Conservation (phyloP, 2,329 filamentous ascomycete species). For the Penicillium hesseltinei region DNA sequence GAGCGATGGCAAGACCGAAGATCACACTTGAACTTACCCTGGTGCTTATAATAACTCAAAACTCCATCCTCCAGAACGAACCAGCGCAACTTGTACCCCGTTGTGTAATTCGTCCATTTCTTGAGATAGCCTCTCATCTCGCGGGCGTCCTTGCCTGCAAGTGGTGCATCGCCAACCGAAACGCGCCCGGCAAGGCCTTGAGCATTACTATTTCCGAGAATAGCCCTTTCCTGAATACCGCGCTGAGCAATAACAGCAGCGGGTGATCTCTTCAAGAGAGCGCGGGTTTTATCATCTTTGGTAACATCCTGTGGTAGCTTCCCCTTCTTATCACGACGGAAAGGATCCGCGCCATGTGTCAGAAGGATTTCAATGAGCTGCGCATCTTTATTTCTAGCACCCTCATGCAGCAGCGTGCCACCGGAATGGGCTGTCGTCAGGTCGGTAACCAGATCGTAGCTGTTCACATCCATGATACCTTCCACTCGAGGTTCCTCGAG, state of each 20-base stretch:
- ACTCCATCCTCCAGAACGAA: conserved; percentile 98
- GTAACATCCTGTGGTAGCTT: conserved; percentile 96
- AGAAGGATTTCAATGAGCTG: conserved; percentile 86
- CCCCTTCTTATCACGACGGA: conserved; percentile 89
- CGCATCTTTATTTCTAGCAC: conserved; percentile 80
- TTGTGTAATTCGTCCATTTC: conserved; percentile 99
- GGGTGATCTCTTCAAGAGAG: conserved; percentile 89
- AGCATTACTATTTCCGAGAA: conserved; percentile 70
- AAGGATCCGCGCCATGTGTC: conserved; percentile 92
- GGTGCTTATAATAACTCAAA: conserved; percentile 97
- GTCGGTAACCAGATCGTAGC: conserved; percentile 82
- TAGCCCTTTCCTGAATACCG: conserved; percentile 95
- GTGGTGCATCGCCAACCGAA: conserved; percentile 49
- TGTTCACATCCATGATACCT: conserved; percentile 87
- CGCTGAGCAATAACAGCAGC: conserved; percentile 91
- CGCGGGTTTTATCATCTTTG: conserved; percentile 83
- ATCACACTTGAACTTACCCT: conserved; percentile 49
- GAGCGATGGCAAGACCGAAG: conserved; percentile 16
- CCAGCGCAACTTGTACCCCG: conserved; percentile 94
- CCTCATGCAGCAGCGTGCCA: conserved; percentile 92
- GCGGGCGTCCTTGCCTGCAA: conserved; percentile 78
- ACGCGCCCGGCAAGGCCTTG: conserved; percentile 54
- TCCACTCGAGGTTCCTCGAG: conserved; percentile 83
- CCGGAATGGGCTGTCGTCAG: conserved; percentile 72
- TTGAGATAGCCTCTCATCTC: conserved; percentile 99